phyloP scores from a whole-genome alignment of 2,329 filamentous ascomycete species.

The Fusarium sp. region DNA sequence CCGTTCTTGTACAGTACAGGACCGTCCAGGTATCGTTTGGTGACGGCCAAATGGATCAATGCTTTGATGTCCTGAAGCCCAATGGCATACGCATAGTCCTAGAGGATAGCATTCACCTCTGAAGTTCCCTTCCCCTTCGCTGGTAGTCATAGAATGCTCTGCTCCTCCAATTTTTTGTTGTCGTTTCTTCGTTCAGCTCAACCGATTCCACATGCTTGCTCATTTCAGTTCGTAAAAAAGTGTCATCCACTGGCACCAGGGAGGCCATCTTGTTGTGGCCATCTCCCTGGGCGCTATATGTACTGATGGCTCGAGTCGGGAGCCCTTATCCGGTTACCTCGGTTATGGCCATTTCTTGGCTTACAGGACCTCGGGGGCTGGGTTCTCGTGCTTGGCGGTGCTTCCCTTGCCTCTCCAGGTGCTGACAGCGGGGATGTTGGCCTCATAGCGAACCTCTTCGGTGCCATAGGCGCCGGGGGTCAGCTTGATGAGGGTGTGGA shows the following conservation, averaged over 20 bases:
- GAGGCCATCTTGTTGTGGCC: neutral
- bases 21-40: conserved; percentile 11
- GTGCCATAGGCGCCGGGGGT: conserved; percentile 96
- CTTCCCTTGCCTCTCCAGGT: conserved; percentile 96
- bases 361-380: conserved; percentile 54
- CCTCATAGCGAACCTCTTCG: conserved; percentile 86
- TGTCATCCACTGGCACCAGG: conserved; percentile 1
- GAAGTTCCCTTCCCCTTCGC: conserved; percentile 9
- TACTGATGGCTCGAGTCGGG: neutral
- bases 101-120: conserved; percentile 10
- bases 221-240: conserved; percentile 31
- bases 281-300: neutral
- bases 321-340: neutral
- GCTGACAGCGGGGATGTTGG: conserved; percentile 94
- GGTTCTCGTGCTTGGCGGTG: conserved; percentile 86
- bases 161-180: conserved; percentile 14
- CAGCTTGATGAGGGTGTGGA: conserved; percentile 96
- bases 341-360: neutral
- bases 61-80: conserved; percentile 16
- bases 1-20: conserved; percentile 29
- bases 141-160: conserved; percentile 25
- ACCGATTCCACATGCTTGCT: conserved; percentile 27
- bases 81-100: conserved; percentile 1
- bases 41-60: conserved; percentile 8
- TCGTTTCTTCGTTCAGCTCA: conserved; percentile 20